Evolutionary conservation across 495 filamentous ascomycete species (phyloP).

Genomic region (Xylaria grammica): DNA sequence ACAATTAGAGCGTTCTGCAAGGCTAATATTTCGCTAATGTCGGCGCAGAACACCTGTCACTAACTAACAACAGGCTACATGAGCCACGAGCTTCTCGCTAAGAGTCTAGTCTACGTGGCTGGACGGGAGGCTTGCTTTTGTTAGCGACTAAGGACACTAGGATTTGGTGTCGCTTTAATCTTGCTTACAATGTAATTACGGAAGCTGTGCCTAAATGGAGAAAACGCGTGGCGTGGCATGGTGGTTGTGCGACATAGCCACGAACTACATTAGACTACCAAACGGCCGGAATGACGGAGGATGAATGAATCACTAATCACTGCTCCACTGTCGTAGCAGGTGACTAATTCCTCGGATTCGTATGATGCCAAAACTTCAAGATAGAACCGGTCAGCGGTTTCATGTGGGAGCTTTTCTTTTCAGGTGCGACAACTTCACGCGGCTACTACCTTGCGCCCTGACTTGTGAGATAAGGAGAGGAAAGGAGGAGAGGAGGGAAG

Average conservation of each 20-base stretch:
- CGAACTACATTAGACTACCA: conserved; percentile 2
- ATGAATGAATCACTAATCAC: conserved; percentile 3
- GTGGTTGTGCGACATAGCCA: conserved; percentile 15
- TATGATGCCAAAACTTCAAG: background rate
- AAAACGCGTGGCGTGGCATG: conserved; percentile 2
- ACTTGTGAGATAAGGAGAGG: no score
- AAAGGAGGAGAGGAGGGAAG: background rate
- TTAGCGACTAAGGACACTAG: no score
- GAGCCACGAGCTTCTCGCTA: no score
- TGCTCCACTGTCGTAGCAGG: background rate
- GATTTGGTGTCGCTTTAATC: background rate
- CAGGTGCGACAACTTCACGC: background rate
- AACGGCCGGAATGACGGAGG: background rate
- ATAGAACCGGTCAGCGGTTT: no score
- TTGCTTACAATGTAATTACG: background rate
- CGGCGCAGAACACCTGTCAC: background rate
- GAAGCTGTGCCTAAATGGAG: background rate
- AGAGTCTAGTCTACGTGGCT: no score
- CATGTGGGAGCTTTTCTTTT: no score
- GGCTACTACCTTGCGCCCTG: background rate
- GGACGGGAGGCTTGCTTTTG: background rate
- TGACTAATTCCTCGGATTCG: background rate
- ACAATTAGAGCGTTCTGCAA: conserved; percentile 19
- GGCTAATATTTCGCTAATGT: conserved; percentile 15
- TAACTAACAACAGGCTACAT: no score